Evolutionary conservation across 78 protist genomes (phyloP).

Genomic region (Mastigamoeba balamuthi): DNA sequence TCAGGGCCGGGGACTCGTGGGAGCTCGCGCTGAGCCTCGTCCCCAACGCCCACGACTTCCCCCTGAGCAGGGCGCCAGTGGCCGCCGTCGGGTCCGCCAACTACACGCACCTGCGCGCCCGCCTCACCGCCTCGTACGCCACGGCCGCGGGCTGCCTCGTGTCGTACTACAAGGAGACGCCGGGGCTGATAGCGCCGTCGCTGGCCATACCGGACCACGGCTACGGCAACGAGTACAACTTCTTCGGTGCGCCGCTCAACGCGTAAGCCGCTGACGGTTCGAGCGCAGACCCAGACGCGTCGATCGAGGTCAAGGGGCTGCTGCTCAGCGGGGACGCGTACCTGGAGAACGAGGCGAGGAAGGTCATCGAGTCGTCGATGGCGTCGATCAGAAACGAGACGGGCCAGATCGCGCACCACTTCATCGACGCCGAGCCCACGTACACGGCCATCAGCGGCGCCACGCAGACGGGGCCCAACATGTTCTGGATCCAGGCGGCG

Average conservation of each 20-base stretch:
- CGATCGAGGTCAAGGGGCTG: background rate
- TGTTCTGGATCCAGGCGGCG: constrained; percentile 5
- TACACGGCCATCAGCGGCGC: constrained; percentile 10
- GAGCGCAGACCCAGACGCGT: background rate
- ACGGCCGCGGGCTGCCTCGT: background rate
- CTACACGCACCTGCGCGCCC: too few species aligned
- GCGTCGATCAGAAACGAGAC: background rate
- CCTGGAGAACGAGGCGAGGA: background rate
- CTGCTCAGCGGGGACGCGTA: constrained; percentile 1
- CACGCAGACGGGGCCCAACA: constrained; percentile 16
- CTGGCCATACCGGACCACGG: background rate
- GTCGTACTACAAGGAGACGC: background rate
- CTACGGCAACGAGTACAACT: background rate
- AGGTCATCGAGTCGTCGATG: background rate
- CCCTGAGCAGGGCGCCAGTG: too few species aligned
- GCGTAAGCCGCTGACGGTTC: background rate
- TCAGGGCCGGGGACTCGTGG: too few species aligned
- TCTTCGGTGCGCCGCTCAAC: background rate
- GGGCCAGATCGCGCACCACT: constrained; percentile 16
- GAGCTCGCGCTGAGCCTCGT: too few species aligned
- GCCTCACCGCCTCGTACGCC: background rate
- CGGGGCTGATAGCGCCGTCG: background rate
- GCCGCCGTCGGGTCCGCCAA: too few species aligned
- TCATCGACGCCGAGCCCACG: background rate
- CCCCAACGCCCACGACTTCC: too few species aligned